Conservation (phyloP, 306 rosid species). For the Delonix regia region DNA sequence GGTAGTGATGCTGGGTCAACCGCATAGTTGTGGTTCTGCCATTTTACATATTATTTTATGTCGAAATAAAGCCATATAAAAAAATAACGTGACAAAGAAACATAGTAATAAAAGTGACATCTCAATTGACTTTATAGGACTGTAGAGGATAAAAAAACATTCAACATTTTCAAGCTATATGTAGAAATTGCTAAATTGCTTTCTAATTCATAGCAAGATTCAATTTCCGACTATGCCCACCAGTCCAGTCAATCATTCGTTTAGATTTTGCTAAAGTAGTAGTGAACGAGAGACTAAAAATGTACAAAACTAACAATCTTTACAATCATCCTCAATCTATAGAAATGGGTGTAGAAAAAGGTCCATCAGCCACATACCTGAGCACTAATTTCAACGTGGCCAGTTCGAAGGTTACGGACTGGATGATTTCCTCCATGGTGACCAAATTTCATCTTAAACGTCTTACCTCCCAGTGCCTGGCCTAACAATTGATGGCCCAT, state of each 20-base stretch:
- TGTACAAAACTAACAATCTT: too few species aligned
- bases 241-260: not conserved
- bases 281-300: too few species aligned
- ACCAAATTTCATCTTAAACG: constrained; percentile 94
- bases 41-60: not conserved
- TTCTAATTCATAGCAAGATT: not conserved
- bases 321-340: too few species aligned
- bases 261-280: too few species aligned
- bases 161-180: not conserved
- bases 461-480: constrained; percentile 89
- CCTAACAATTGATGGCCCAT: constrained; percentile 98
- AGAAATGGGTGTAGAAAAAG: not conserved
- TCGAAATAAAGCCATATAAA: not conserved
- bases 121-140: constrained; percentile 1
- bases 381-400: constrained; percentile 85
- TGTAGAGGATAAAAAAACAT: not conserved
- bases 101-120: not conserved
- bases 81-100: too few species aligned
- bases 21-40: constrained; percentile 89
- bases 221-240: not conserved
- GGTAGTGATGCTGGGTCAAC: constrained; percentile 86
- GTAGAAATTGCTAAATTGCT: constrained; percentile 1
- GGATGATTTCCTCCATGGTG: constrained; percentile 99
- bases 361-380: constrained; percentile 59
- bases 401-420: constrained; percentile 60